Evolutionary conservation across 73 alveolate genomes (phyloP).

Genomic region (Stentor roeselii): DNA sequence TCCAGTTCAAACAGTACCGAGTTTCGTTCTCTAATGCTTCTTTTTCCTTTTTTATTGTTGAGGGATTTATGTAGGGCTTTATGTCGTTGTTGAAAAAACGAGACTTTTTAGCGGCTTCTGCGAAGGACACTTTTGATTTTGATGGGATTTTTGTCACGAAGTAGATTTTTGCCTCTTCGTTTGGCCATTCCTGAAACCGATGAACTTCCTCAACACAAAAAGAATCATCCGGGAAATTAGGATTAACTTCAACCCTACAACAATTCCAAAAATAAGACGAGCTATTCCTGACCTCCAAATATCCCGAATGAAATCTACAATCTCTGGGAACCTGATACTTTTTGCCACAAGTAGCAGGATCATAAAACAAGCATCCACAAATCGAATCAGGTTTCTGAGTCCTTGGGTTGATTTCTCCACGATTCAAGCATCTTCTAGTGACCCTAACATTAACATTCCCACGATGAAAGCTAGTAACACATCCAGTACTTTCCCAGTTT

Average conservation of each 20-base stretch:
- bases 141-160: slow-evolving; percentile 70
- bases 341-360: slow-evolving; percentile 46
- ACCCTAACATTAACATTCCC: slow-evolving; percentile 80
- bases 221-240: slow-evolving; percentile 52
- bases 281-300: slow-evolving; percentile 43
- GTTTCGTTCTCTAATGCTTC: slow-evolving; percentile 75
- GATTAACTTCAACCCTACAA: slow-evolving; percentile 65
- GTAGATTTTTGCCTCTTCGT: slow-evolving; percentile 94
- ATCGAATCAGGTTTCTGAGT: slow-evolving; percentile 85
- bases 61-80: slow-evolving; percentile 50
- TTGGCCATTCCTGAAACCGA: slow-evolving; percentile 90
- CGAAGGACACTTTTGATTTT: slow-evolving; percentile 31
- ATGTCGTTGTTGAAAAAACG: slow-evolving; percentile 55
- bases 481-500: slow-evolving; percentile 93
- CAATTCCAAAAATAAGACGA: slow-evolving; percentile 84
- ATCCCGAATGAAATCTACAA: slow-evolving; percentile 89
- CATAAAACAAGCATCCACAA: slow-evolving; percentile 83
- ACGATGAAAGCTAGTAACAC: slow-evolving; percentile 81
- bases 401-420: slow-evolving; percentile 83
- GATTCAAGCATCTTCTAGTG: slow-evolving; percentile 78
- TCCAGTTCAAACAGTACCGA: slow-evolving; percentile 88
- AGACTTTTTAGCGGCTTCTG: slow-evolving; percentile 31
- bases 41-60: slow-evolving; percentile 45
- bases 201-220: slow-evolving; percentile 77
- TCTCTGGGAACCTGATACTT: slow-evolving; percentile 58